Base-by-base conservation (phyloP, 163 green algal species). In the Chloroidium sp. region DNA sequence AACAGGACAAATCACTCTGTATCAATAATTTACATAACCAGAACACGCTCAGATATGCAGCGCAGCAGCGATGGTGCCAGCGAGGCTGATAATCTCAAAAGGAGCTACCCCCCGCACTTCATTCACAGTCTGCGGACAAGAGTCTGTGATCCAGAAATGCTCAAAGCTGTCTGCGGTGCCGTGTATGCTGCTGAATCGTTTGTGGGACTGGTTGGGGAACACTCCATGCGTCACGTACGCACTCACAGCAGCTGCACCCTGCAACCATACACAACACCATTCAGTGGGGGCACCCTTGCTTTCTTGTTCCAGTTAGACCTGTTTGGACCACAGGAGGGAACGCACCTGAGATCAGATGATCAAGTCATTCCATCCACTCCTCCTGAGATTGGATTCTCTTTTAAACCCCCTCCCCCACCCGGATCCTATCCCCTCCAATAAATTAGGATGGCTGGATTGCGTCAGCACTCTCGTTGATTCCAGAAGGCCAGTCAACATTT, bases 141-240 rank as follows among this genome's bases (percentile, higher is more conserved):
- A 97, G 88, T 99, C 96, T 0, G 93, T 95, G 76, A 98, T 96
- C 95, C 95, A 99, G 80, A 99, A 98, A 86, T 97, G 93, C 79
- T 86, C 86, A 74, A 91, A 92, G 4, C 83, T 85, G 62, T 87
- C 82, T 1, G 61, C 8, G 2, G 80, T 85, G n/a, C 75, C 77
- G 61, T 72, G 79, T n/a, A 59, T 79, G 61, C 82, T 92, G 85
- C 3, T 88, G 81, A 97, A 97, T 59, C 90, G 91, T 62, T 93
- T 85, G 88, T 89, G 98, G 0, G 90, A 93, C n/a, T 95, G 86
- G 60, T 96, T 93, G 59, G 96, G 96, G 84, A 99, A 99, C 2
- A 99, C 96, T 75, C 94, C 96, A 84, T 99, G 96, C 6, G 96
- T 99, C 3, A 96, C 96, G 79, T 98, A 99, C 2, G 96, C 96